phyloP scores from a whole-genome alignment of 331 rosid genomes.

The Saraca asoca region DNA sequence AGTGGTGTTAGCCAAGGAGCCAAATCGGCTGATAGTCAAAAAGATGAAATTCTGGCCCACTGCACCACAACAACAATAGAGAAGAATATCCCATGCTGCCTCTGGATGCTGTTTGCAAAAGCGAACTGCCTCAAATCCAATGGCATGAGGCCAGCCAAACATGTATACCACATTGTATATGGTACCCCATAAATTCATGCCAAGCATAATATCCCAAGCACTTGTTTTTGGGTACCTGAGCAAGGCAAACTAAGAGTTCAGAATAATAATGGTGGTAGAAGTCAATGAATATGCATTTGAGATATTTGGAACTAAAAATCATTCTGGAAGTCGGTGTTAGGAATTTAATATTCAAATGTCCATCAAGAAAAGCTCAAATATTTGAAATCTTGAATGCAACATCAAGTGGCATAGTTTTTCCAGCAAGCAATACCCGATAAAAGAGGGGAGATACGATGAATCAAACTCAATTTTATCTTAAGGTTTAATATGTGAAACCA shows the following conservation, averaged over 20 bases:
- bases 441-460: background rate
- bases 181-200: slow-evolving; percentile 99
- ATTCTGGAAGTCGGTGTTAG: background rate
- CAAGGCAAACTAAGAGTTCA: slow-evolving; percentile 28
- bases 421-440: no score
- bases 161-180: slow-evolving; percentile 85
- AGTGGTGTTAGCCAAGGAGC: slow-evolving; percentile 90
- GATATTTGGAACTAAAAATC: background rate
- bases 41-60: slow-evolving; percentile 98
- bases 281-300: background rate
- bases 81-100: slow-evolving; percentile 94
- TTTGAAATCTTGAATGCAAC: no score
- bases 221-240: slow-evolving; percentile 89
- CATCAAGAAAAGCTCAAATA: no score
- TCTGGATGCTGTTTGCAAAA: slow-evolving; percentile 91
- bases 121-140: slow-evolving; percentile 76
- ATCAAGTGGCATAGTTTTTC: no score
- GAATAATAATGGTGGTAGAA: background rate
- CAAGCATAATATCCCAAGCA: slow-evolving; percentile 98
- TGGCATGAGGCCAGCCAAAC: slow-evolving; percentile 86
- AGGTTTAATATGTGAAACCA: slow-evolving; percentile 3
- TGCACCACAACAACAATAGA: slow-evolving; percentile 93
- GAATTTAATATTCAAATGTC: background rate
- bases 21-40: slow-evolving; percentile 86
- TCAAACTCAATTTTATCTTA: slow-evolving; percentile 21